Percentiles rank a stretch among this genome's conserved stretches.
Evolutionary conservation across 2,329 filamentous ascomycete genomes (phyloP).

Genomic region (Orbilia javanica): DNA sequence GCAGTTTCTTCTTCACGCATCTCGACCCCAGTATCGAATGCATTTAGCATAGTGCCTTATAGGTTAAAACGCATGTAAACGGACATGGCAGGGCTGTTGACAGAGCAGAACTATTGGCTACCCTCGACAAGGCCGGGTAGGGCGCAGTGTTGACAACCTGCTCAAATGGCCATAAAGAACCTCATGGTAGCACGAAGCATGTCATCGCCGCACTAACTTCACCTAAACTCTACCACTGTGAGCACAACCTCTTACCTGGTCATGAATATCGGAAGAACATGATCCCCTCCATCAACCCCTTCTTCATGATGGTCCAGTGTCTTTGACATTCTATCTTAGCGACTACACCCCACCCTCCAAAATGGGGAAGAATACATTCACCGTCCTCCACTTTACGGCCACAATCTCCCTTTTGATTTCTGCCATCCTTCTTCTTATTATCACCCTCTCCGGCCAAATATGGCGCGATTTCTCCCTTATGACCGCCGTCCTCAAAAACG

Average conservation of each 20-base stretch:
- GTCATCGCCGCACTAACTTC: not conserved
- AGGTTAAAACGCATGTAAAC: not conserved
- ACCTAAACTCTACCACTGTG: not conserved
- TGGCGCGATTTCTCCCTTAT: slow-evolving; percentile 46
- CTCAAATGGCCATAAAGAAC: slow-evolving; percentile 17
- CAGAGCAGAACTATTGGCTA: not conserved
- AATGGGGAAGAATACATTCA: slow-evolving; percentile 46
- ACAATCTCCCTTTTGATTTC: slow-evolving; percentile 21
- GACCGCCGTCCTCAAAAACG: slow-evolving; percentile 41
- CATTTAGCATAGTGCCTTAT: not conserved
- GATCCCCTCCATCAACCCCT: not conserved
- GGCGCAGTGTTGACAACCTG: not conserved
- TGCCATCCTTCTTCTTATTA: slow-evolving; percentile 24
- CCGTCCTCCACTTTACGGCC: slow-evolving; percentile 34
- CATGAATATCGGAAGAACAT: not conserved
- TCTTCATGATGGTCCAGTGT: not conserved
- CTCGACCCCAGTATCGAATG: not conserved
- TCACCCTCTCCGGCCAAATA: slow-evolving; percentile 48
- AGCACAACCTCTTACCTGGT: not conserved
- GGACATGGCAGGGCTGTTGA: not conserved
- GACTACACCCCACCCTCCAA: not conserved
- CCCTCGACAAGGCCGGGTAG: slow-evolving; percentile 11
- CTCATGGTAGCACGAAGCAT: slow-evolving; percentile 33
- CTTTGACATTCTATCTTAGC: not conserved
- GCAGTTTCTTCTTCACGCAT: slow-evolving; percentile 2